Conservation (phyloP, 2,329 filamentous ascomycete species). For the Zymoseptoria brevis region DNA sequence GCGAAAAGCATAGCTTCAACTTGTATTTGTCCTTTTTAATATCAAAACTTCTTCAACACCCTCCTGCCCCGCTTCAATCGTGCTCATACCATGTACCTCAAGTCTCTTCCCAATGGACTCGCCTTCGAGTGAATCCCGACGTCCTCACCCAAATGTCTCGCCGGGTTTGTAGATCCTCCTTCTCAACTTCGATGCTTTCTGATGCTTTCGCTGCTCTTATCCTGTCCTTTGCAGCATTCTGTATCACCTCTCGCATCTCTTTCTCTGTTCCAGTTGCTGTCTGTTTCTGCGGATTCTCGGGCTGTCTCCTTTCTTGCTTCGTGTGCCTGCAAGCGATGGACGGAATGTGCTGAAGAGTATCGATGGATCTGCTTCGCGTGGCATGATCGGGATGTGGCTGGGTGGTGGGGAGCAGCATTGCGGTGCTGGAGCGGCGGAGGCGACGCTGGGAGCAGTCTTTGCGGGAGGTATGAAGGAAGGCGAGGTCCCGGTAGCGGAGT, state of each 20-base stretch:
- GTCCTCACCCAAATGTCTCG: not conserved
- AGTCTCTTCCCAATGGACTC: not conserved
- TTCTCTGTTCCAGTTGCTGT: not conserved
- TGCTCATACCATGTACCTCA: not conserved
- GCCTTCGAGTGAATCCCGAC: not conserved
- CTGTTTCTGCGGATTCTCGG: not conserved
- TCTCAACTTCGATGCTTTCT: not conserved
- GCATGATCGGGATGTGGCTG: not conserved
- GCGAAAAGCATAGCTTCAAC: not conserved
- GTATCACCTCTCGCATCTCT: not conserved
- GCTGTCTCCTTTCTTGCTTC: not conserved
- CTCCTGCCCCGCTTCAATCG: too few species aligned
- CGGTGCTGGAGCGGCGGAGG: too few species aligned
- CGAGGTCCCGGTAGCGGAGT: not conserved
- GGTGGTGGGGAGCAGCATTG: not conserved
- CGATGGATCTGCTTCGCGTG: not conserved
- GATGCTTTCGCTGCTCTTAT: not conserved
- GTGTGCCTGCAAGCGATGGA: not conserved
- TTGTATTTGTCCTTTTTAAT: not conserved
- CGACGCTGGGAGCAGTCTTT: not conserved
- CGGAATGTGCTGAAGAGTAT: too few species aligned
- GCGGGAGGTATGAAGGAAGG: not conserved
- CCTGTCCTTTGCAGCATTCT: not conserved
- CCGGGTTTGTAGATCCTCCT: not conserved
- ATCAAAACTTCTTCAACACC: not conserved